These are phyloP conservation scores for Ophiostoma sp. DNA, from an alignment of 2,329 filamentous ascomycete species.

Conservation along the genomic window DNA sequence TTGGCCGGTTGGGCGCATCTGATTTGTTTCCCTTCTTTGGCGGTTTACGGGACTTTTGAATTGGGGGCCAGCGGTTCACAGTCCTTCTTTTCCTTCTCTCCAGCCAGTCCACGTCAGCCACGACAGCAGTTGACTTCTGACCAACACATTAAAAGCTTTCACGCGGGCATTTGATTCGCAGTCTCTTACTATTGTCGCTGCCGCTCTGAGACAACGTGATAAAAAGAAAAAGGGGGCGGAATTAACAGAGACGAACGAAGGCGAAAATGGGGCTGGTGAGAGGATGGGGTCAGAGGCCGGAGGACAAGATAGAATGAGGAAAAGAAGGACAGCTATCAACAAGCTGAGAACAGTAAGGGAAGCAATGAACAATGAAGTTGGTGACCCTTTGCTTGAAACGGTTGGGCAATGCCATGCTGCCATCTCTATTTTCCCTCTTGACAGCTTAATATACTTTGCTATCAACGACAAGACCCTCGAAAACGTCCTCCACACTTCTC, in stretches of 20 bases:
- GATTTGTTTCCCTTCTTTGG: constrained; percentile 10
- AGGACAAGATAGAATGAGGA: neutral
- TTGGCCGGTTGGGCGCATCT: neutral
- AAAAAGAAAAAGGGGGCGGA: neutral
- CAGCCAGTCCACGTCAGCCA: constrained; percentile 15
- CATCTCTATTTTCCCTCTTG: neutral
- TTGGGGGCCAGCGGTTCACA: constrained; percentile 2
- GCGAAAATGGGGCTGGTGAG: neutral
- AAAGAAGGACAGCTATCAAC: neutral
- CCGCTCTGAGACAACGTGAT: neutral
- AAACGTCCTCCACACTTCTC: neutral
- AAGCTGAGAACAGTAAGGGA: neutral
- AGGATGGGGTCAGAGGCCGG: neutral
- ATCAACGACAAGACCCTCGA: neutral
- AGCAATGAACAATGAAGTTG: neutral
- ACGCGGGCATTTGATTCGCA: neutral
- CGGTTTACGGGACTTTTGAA: neutral
- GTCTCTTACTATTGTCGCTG: neutral
- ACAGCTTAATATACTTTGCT: neutral
- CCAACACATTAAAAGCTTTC: neutral
- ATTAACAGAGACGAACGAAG: neutral
- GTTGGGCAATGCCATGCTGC: neutral
- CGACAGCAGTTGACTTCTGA: constrained; percentile 2
- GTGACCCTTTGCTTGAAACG: neutral
- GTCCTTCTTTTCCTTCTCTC: neutral